Evolutionary conservation across 768 basidiomycete species (phyloP).

Genomic region (Boletus patriciae): DNA sequence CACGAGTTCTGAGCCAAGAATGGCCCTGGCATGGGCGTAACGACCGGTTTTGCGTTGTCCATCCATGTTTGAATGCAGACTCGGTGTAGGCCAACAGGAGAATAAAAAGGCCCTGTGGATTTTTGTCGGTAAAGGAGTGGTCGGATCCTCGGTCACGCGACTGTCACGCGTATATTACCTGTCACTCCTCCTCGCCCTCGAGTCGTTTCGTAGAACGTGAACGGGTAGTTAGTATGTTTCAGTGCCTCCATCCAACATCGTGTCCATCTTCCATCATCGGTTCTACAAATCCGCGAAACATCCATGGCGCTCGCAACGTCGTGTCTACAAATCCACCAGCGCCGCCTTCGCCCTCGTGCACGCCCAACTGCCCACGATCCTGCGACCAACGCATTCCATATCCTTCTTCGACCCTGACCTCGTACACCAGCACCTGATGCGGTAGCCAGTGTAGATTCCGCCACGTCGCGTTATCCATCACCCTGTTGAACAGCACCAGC

Average conservation of each 20-base stretch:
- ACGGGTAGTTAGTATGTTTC: neutral
- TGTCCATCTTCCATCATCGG: slow-evolving; percentile 71
- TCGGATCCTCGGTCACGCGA: slow-evolving; percentile 23
- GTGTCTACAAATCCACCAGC: neutral
- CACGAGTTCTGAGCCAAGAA: slow-evolving; percentile 75
- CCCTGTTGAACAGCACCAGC: slow-evolving; percentile 50
- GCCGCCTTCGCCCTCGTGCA: neutral
- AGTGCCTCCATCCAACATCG: slow-evolving; percentile 60
- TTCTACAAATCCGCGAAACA: slow-evolving; percentile 64
- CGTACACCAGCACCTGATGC: slow-evolving; percentile 61
- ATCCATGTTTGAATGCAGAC: slow-evolving; percentile 2
- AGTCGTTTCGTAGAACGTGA: too few species aligned
- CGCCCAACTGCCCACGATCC: slow-evolving; percentile 32
- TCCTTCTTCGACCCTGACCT: slow-evolving; percentile 55
- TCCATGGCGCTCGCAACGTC: slow-evolving; percentile 40
- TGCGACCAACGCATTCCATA: slow-evolving; percentile 72
- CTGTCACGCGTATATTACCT: slow-evolving; percentile 26
- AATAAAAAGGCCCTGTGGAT: neutral
- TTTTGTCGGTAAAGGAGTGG: neutral
- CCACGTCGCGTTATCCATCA: slow-evolving; percentile 56
- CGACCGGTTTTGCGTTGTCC: slow-evolving; percentile 33
- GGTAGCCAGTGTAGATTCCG: slow-evolving; percentile 67
- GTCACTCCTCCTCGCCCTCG: slow-evolving; percentile 4
- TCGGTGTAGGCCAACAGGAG: neutral
- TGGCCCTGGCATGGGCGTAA: slow-evolving; percentile 65